phyloP scores from a whole-genome alignment of 73 alveolate species.

The Urostyla sp. region DNA sequence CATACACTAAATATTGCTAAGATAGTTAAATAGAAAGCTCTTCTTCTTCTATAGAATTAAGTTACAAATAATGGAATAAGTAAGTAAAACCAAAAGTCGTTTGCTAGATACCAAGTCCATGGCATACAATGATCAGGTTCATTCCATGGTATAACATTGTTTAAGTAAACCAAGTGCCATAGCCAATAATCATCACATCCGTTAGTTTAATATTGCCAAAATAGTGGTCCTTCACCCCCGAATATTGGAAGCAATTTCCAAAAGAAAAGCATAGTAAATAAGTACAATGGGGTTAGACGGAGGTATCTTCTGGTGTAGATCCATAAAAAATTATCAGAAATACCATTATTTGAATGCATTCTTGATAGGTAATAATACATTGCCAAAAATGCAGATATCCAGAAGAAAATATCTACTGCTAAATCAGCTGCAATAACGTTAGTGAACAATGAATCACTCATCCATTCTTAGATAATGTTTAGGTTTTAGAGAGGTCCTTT shows the following conservation, averaged over 20 bases:
- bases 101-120: conserved; percentile 64
- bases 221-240: conserved; percentile 50
- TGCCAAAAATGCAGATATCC: conserved; percentile 24
- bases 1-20: not conserved
- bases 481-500: conserved; percentile 43
- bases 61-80: conserved; percentile 1
- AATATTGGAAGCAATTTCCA: conserved; percentile 21
- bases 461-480: conserved; percentile 7
- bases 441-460: not conserved
- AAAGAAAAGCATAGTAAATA: conserved; percentile 27
- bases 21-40: not conserved
- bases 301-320: not conserved
- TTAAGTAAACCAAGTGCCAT: conserved; percentile 39
- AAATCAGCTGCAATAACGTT: conserved; percentile 29
- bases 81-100: conserved; percentile 52
- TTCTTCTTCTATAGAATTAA: not conserved
- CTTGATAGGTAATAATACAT: not conserved
- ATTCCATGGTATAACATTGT: conserved; percentile 32
- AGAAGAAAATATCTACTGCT: conserved; percentile 21
- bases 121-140: conserved; percentile 37
- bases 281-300: conserved; percentile 13
- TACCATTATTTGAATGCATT: not conserved
- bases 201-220: not conserved
- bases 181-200: conserved; percentile 36
- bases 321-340: not conserved